Evolutionary conservation across 2,329 filamentous ascomycete genomes (phyloP).

Genomic region (Paracorniculantispora psalliotae): DNA sequence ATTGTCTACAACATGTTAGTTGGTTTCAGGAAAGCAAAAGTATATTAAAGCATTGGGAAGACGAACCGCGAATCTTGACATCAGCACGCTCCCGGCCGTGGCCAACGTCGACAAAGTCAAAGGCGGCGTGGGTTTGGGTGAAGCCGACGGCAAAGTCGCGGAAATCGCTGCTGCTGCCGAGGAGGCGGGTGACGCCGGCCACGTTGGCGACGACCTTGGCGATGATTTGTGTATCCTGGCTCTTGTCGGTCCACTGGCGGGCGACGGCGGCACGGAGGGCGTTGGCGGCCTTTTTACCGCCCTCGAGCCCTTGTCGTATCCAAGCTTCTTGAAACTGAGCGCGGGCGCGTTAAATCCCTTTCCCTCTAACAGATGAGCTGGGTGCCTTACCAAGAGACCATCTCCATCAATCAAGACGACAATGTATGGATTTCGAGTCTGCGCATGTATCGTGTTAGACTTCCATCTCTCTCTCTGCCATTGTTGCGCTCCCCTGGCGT

Average conservation of each 20-base stretch:
- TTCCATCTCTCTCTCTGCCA: neutral
- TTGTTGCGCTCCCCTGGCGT: neutral
- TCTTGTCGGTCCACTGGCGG: constrained; percentile 39
- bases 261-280: constrained; percentile 45
- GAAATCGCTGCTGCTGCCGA: constrained; percentile 43
- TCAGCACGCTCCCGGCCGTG: constrained; percentile 54
- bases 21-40: neutral
- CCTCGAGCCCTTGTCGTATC: constrained; percentile 49
- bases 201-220: constrained; percentile 54
- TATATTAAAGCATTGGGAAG: neutral
- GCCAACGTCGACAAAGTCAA: constrained; percentile 62
- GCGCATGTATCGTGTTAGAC: constrained; percentile 13
- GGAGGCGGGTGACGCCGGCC: constrained; percentile 42
- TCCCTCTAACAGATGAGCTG: neutral
- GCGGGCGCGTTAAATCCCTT: constrained; percentile 5
- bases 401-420: constrained; percentile 59
- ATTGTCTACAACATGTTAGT: constrained; percentile 33
- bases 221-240: constrained; percentile 47
- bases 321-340: constrained; percentile 53
- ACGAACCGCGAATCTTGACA: constrained; percentile 55
- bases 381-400: constrained; percentile 49
- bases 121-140: constrained; percentile 52
- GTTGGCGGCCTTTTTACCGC: constrained; percentile 48
- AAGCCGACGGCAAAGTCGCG: constrained; percentile 56
- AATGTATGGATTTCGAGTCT: constrained; percentile 56